phyloP scores from a whole-genome alignment of 1,284 basidiomycete species.

The Ustilago trichophora region DNA sequence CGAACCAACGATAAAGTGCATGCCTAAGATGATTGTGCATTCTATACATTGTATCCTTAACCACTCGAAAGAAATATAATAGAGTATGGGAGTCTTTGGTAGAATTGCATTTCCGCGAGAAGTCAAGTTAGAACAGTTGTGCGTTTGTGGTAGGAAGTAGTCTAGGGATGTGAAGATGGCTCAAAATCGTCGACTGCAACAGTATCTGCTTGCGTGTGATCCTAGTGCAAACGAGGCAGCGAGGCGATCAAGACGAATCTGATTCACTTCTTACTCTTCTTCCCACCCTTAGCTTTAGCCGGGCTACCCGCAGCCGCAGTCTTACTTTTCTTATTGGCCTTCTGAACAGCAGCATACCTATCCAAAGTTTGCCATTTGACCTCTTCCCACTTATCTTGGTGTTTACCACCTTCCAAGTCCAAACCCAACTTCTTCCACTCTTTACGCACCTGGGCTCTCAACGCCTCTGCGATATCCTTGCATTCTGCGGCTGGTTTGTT shows the following conservation, averaged over 20 bases:
- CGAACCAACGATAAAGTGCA: too few relatives aligned
- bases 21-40: too few relatives aligned
- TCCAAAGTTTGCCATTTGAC: slow-evolving; percentile 44
- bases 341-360: slow-evolving; percentile 37
- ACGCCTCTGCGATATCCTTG: slow-evolving; percentile 26
- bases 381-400: slow-evolving; percentile 36
- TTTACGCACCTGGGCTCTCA: slow-evolving; percentile 17
- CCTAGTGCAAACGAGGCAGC: too few relatives aligned
- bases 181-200: too few relatives aligned
- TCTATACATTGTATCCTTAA: slow-evolving; percentile 1
- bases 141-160: too few relatives aligned
- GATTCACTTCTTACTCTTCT: slow-evolving; percentile 39
- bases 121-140: too few relatives aligned
- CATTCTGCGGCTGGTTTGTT: slow-evolving; percentile 50
- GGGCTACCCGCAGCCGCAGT: background rate
- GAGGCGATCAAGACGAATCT: too few relatives aligned
- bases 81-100: too few relatives aligned
- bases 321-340: slow-evolving; percentile 23
- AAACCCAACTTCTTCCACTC: slow-evolving; percentile 41
- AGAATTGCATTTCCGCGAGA: too few relatives aligned
- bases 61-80: too few relatives aligned
- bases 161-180: too few relatives aligned
- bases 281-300: slow-evolving; percentile 17
- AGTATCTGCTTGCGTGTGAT: too few relatives aligned
- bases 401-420: slow-evolving; percentile 13